Evolutionary conservation across 352 stramenopile species (phyloP), one percentile per base, ranked within the genome.

Genomic region (Phytophthora pini): DNA sequence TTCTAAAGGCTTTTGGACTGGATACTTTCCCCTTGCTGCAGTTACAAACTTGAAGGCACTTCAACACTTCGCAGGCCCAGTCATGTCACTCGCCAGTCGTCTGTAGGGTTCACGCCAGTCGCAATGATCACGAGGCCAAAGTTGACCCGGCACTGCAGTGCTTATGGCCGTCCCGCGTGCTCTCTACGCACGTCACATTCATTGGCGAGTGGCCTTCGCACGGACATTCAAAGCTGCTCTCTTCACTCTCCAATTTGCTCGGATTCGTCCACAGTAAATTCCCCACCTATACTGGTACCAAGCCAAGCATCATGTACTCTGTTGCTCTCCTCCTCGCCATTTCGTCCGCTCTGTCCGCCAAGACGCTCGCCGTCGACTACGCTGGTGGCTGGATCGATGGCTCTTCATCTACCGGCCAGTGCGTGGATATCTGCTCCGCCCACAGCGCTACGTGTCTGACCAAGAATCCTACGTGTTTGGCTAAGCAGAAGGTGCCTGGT

Each of bases 351-450:
- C 34, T 68, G 24, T 64, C 50, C 4, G 32, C 57, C 12, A 55
- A 58, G 24, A 64, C 58, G 4, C 47, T 47, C 13, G 77, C 80
- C 15, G 65, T 77, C 32, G 79, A 90, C 70, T 89, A 92, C 70
- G 58, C 76, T 17, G 79, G 84, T 29, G 78, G 84, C 5, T 93
- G 84, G 84, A 27, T 83, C 10, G 59, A 74, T 20, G 27, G 26
- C 8, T 74, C 75, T 4, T 57, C 65, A 24, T 75, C 70, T 9
- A 71, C 75, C 29, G 51, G 80, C 47, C 56, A 89, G 62, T 93
- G 84, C 58, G 79, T 93, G 4, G 82, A 91, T 63, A 93, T 93
- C 51, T 93, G 84, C 63, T 84, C 82, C n/a, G 87, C 84, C 26
- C 69, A 80, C 4, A 73, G 57, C 43, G 79, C 80, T 7, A 85